Base-by-base conservation (phyloP, 1,284 basidiomycete species). In the Pseudozyma thailandica region DNA sequence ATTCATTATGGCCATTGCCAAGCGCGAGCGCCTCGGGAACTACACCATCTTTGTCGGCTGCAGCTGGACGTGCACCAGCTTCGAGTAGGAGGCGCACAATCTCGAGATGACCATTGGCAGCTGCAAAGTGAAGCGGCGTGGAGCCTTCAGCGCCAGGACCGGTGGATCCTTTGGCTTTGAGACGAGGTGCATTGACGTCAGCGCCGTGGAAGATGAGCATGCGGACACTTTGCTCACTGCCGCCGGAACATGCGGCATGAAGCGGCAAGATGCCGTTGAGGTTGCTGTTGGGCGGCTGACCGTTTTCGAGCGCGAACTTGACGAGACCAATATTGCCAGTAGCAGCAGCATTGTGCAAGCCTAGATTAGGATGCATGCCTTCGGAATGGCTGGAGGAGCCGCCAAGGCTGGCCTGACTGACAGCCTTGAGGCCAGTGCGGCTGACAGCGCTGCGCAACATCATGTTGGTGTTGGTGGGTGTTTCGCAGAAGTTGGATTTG, bases 111-210 rank as follows among this genome's bases (percentile, higher is more conserved):
- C 80, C 80, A 25, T 78, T 76, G 30, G 79, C 79, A 6, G 80
- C 79, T 9, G 80, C 80, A 57, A 82, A 82, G 49, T 82, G 80
- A 16, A 82, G 69, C 3, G 79, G 64, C 4, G 78, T 78, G 16
- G 78, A 79, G 4, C 78, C 80, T 37, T 78, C 76, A 33, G 75
- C 65, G 45, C 79, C 78, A 4, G 74, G 71, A 3, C 63, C 61
- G 25, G 26, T 46, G 27, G 58, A 54, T 5, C 71, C 52, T 39
- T 72, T 68, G 21, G 42, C 58, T 27, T 69, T 69, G 35, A 71
- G 52, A 18, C 74, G 60, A 6, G 62, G 63, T 6, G 73, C 70
- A 27, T 79, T 78, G 44, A 75, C 72, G 28, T 82, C 79, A 28
- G 80, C 80, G 18, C 80, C 80, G 55, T 78, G 65, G 9, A 57